A percentile compares a stretch with the other conserved stretches of the same genome.
phyloP scores from a whole-genome alignment of 345 rosid genomes.

The Trapa incisa region DNA sequence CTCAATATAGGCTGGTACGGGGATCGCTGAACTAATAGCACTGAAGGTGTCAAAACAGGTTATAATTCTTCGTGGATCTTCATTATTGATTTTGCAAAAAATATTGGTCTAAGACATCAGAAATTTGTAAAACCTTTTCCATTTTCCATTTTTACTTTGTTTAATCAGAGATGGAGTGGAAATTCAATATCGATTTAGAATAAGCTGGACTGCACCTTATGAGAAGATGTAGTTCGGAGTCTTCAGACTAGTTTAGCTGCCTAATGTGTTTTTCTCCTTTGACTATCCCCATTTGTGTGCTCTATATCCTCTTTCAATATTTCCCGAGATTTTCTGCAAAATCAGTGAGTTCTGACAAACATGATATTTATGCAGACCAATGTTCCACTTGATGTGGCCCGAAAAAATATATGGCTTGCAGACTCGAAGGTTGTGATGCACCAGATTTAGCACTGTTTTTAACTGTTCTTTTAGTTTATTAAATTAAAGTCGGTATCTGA shows the following conservation, averaged over 20 bases:
- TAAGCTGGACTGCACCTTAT: too few species aligned
- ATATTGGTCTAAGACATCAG: not conserved
- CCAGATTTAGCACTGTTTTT: not conserved
- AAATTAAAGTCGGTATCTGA: not conserved
- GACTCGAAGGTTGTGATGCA: slow-evolving; percentile 69
- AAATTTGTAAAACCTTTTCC: too few species aligned
- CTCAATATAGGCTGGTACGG: slow-evolving; percentile 81
- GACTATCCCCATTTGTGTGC: not conserved
- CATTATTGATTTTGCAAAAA: not conserved
- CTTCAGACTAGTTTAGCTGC: too few species aligned
- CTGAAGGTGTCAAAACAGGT: slow-evolving; percentile 91
- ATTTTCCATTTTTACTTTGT: too few species aligned
- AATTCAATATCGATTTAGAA: too few species aligned
- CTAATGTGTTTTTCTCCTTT: too few species aligned
- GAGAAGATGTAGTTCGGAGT: too few species aligned
- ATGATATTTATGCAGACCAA: slow-evolving; percentile 41
- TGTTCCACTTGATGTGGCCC: slow-evolving; percentile 64
- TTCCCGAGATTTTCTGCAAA: not conserved
- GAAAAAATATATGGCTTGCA: slow-evolving; percentile 79
- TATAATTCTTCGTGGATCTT: not conserved
- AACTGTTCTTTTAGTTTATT: not conserved
- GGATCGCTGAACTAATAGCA: slow-evolving; percentile 88
- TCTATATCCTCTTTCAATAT: not conserved
- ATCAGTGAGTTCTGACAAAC: not conserved
- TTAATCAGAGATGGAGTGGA: too few species aligned